phyloP scores from a whole-genome alignment of 495 filamentous ascomycete genomes.

The Lineolata rhizophorae region DNA sequence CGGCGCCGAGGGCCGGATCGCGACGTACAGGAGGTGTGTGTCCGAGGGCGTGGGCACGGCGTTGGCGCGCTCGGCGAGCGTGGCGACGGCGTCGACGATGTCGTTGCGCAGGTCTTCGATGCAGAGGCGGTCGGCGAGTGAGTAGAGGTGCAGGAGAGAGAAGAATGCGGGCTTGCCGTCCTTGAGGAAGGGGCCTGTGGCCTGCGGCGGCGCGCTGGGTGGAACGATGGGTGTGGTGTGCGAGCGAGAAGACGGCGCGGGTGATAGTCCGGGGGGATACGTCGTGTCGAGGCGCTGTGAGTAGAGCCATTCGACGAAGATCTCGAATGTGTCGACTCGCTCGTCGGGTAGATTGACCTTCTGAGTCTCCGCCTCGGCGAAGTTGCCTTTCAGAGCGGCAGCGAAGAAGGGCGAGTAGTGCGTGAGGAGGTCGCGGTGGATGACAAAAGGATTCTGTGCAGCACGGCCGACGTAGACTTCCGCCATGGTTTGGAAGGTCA shows the following conservation, averaged over 20 bases:
- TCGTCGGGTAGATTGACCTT: slow-evolving; percentile 20
- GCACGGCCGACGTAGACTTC: slow-evolving; percentile 17
- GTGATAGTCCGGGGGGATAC: too few species aligned
- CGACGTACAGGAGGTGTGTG: slow-evolving; percentile 21
- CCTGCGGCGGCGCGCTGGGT: slow-evolving; percentile 11
- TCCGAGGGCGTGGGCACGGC: slow-evolving; percentile 24
- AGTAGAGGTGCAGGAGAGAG: slow-evolving; percentile 23
- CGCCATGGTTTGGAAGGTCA: slow-evolving; percentile 13
- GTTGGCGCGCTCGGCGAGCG: slow-evolving; percentile 22
- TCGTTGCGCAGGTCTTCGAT: slow-evolving; percentile 19
- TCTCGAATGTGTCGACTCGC: slow-evolving; percentile 19
- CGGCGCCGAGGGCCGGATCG: slow-evolving; percentile 9
- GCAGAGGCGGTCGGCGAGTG: slow-evolving; percentile 21
- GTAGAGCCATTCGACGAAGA: slow-evolving; percentile 26
- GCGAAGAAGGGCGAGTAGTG: slow-evolving; percentile 25
- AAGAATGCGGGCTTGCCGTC: slow-evolving; percentile 23
- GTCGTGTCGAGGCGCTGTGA: slow-evolving; percentile 10
- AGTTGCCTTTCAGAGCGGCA: slow-evolving; percentile 24
- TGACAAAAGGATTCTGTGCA: slow-evolving; percentile 12
- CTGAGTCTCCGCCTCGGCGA: slow-evolving; percentile 21
- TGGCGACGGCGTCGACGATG: slow-evolving; percentile 18
- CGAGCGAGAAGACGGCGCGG: slow-evolving; percentile 2
- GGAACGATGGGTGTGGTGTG: slow-evolving; percentile 6
- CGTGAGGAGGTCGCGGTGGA: slow-evolving; percentile 24
- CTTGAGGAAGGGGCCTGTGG: slow-evolving; percentile 13